phyloP scores from a whole-genome alignment of 805 yeast genomes.

The Saccharomyces kudriavzevii region DNA sequence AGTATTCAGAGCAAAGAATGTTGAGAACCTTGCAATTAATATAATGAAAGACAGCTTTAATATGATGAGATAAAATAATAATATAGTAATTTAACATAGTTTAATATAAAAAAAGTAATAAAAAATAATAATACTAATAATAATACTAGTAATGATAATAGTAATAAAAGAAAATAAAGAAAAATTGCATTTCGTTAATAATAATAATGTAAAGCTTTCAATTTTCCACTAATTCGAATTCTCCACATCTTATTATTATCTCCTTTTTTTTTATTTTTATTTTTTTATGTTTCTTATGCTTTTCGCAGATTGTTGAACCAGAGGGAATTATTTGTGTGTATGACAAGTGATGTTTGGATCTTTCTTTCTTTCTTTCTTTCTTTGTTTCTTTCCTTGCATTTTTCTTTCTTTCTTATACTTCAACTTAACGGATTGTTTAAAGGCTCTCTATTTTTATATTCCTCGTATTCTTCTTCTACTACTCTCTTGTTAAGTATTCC shows the following conservation, averaged over 20 bases:
- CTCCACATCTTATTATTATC: neutral
- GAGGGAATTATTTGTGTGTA: neutral
- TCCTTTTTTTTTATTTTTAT: neutral
- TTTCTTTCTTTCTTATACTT: constrained; percentile 4
- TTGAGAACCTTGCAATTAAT: neutral
- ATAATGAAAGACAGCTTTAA: neutral
- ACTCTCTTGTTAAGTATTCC: constrained; percentile 2
- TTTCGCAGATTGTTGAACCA: neutral
- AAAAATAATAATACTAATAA: neutral
- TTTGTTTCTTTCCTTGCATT: neutral
- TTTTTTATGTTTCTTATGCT: neutral
- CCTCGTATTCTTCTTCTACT: neutral
- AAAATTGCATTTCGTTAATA: neutral
- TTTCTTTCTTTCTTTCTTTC: neutral
- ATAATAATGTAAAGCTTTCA: neutral
- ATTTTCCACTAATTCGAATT: neutral
- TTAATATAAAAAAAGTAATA: neutral
- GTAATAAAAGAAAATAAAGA: neutral
- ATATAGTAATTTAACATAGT: neutral
- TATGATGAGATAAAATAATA: neutral
- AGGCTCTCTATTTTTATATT: neutral
- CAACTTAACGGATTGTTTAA: constrained; percentile 1
- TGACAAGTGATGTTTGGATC: neutral
- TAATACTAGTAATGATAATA: neutral
- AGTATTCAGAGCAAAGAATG: neutral